These are phyloP conservation scores for Aspergillus carlsbadensis DNA, from an alignment of 495 filamentous ascomycete species.

Conservation along the genomic window DNA sequence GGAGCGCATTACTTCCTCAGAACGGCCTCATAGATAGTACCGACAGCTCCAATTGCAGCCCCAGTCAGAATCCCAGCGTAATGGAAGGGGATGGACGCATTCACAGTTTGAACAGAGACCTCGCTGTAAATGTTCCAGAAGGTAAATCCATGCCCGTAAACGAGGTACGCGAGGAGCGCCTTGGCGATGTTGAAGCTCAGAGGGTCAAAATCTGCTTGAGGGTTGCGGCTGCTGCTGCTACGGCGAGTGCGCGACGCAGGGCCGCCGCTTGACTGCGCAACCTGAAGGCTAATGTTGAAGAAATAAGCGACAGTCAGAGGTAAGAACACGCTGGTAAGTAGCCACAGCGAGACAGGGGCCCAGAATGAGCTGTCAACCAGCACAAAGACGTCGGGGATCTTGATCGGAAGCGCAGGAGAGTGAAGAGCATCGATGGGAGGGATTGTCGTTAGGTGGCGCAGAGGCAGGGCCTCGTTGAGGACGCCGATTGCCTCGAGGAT, in stretches of 20 bases:
- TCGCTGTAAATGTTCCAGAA: constrained; percentile 62
- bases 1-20: constrained; percentile 60
- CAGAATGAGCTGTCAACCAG: constrained; percentile 80
- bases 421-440: constrained; percentile 54
- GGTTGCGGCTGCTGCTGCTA: constrained; percentile 16
- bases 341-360: constrained; percentile 77
- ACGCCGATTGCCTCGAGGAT: constrained; percentile 54
- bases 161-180: constrained; percentile 72
- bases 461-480: constrained; percentile 50
- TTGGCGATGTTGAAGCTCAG: constrained; percentile 86
- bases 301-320: constrained; percentile 78
- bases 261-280: constrained; percentile 29
- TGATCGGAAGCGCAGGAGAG: constrained; percentile 49
- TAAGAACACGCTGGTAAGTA: constrained; percentile 64
- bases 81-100: constrained; percentile 66
- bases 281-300: constrained; percentile 70
- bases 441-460: constrained; percentile 67
- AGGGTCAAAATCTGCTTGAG: constrained; percentile 71
- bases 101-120: constrained; percentile 59
- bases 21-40: constrained; percentile 80
- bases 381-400: constrained; percentile 77
- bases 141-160: constrained; percentile 69
- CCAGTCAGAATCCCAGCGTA: constrained; percentile 70
- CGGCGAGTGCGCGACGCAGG: constrained; percentile 17
- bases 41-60: constrained; percentile 64